These are phyloP conservation scores for Nitzschia palea DNA, from an alignment of 108 stramenopile genomes.

Conservation along the genomic window DNA sequence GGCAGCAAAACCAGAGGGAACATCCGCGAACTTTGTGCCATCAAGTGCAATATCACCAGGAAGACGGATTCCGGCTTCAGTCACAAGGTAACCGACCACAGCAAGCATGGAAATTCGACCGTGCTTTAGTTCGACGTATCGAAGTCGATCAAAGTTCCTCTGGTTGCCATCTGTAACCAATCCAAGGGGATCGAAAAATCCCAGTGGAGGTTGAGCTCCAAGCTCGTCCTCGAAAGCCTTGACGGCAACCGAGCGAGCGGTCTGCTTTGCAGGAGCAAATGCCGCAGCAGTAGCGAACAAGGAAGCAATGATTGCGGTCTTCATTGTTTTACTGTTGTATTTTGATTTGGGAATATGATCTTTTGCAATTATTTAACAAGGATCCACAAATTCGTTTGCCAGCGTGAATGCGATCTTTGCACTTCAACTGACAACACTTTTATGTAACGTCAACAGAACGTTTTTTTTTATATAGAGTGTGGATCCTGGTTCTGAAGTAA, in stretches of 20 bases:
- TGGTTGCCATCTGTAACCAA: slow-evolving; percentile 42
- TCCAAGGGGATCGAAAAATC: slow-evolving; percentile 52
- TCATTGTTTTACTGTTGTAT: slow-evolving; percentile 42
- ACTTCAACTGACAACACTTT: not conserved
- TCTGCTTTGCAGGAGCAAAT: no score
- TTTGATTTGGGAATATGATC: no score
- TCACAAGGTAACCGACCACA: slow-evolving; percentile 72
- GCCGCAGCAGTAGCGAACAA: slow-evolving; percentile 75
- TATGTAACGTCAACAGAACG: no score
- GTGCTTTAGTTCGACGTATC: slow-evolving; percentile 91
- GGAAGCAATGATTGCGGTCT: slow-evolving; percentile 59
- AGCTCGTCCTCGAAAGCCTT: slow-evolving; percentile 45
- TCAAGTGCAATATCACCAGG: slow-evolving; percentile 53
- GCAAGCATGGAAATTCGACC: slow-evolving; percentile 80
- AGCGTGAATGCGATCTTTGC: not conserved
- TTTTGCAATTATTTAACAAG: no score
- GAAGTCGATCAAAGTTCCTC: slow-evolving; percentile 69
- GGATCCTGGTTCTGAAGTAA: no score
- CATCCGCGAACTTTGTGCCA: slow-evolving; percentile 51
- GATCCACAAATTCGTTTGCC: no score
- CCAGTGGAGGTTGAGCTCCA: no score
- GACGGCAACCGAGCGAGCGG: slow-evolving; percentile 45
- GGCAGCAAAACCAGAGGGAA: slow-evolving; percentile 63
- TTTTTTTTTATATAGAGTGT: no score
- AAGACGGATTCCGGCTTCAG: slow-evolving; percentile 73